Evolutionary conservation across 805 yeast species (phyloP).

Genomic region (Kuraishia molischiana): DNA sequence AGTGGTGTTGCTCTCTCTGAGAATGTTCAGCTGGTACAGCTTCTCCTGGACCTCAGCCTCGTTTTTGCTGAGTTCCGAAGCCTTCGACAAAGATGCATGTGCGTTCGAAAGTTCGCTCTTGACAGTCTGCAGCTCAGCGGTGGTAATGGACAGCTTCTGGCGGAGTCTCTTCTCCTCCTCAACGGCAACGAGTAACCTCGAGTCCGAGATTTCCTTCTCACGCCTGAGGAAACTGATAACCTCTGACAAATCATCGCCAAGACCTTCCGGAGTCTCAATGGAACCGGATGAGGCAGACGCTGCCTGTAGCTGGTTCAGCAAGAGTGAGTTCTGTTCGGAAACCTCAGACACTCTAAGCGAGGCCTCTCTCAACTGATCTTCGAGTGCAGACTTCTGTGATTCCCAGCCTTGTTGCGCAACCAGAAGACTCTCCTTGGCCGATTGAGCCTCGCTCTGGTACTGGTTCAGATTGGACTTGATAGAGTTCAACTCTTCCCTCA

Average conservation of each 20-base stretch:
- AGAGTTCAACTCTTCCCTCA: neutral
- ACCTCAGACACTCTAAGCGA: conserved; percentile 44
- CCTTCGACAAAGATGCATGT: conserved; percentile 11
- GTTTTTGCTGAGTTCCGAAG: conserved; percentile 25
- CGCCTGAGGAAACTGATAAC: conserved; percentile 56
- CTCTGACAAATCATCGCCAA: conserved; percentile 32
- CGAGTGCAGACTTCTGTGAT: conserved; percentile 21
- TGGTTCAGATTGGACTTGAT: neutral
- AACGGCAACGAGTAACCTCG: conserved; percentile 39
- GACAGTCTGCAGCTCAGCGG: conserved; percentile 40
- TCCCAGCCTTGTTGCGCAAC: conserved; percentile 35
- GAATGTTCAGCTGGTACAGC: conserved; percentile 48
- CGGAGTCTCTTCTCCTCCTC: conserved; percentile 48
- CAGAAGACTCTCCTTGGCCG: conserved; percentile 20
- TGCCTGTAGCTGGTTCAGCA: conserved; percentile 55
- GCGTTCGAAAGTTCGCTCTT: conserved; percentile 33
- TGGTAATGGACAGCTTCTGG: conserved; percentile 36
- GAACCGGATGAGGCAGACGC: conserved; percentile 6
- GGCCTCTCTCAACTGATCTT: conserved; percentile 28
- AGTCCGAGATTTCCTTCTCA: conserved; percentile 63
- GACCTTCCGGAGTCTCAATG: conserved; percentile 3
- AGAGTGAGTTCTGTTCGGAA: conserved; percentile 49
- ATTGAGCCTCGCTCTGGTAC: neutral
- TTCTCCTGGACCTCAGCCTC: conserved; percentile 40
- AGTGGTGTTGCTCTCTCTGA: conserved; percentile 61